Conservation (phyloP, 2,329 filamentous ascomycete species). For the Lasiodiplodia hormozganensis region DNA sequence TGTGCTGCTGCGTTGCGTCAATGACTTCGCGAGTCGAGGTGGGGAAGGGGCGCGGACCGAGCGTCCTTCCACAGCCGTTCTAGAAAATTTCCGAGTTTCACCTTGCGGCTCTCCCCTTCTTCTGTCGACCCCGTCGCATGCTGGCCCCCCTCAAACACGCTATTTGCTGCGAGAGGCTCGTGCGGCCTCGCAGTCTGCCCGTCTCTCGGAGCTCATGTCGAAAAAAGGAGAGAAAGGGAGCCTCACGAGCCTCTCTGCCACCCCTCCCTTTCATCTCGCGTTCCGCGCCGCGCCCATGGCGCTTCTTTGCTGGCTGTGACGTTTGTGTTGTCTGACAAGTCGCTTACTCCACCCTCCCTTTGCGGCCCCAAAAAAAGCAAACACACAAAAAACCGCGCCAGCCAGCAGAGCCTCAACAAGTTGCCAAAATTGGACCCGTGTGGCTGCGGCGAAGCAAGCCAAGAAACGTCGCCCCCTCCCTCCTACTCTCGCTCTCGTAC, state of each 20-base stretch:
- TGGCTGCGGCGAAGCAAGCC: neutral
- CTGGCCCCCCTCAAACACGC: neutral
- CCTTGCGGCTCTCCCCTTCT: constrained; percentile 13
- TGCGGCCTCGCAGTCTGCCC: neutral
- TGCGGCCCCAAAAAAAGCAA: neutral
- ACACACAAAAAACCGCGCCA: neutral
- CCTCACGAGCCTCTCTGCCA: constrained; percentile 13
- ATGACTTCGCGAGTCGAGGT: neutral
- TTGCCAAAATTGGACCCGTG: neutral
- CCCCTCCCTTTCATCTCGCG: constrained; percentile 6
- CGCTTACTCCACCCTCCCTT: neutral
- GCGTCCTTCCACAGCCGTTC: constrained; percentile 21
- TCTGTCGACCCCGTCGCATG: neutral
- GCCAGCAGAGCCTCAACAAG: neutral
- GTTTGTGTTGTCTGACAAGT: neutral
- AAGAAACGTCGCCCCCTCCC: neutral
- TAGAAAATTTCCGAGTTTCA: constrained; percentile 26
- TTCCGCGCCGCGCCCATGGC: constrained; percentile 13
- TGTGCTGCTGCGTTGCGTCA: neutral
- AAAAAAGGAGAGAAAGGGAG: constrained; percentile 19
- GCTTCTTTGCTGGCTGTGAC: neutral
- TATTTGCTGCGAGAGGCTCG: neutral
- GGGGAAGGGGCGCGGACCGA: neutral
- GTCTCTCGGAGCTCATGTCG: constrained; percentile 18
- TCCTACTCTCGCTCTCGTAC: neutral